These are phyloP conservation scores for Rhododendron kiyosumense DNA, from an alignment of 148 eudicot genomes.

Conservation along the genomic window DNA sequence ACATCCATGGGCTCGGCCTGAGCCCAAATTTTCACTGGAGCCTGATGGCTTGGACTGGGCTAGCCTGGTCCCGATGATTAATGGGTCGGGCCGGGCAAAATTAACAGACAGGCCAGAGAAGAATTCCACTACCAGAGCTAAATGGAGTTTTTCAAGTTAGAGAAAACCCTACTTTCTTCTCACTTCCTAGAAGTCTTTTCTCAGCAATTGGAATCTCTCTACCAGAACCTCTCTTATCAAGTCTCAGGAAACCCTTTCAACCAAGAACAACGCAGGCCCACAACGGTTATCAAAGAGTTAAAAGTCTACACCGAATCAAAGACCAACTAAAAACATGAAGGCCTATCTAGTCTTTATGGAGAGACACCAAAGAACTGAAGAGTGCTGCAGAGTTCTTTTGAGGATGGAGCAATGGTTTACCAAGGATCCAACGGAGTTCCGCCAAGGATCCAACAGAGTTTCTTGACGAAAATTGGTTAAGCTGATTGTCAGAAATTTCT, in stretches of 20 bases:
- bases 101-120: neutral
- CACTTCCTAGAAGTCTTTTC: neutral
- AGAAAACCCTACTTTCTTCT: neutral
- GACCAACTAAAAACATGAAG: neutral
- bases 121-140: neutral
- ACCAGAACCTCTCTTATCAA: neutral
- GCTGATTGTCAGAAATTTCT: neutral
- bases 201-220: neutral
- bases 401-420: neutral
- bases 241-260: neutral
- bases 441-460: neutral
- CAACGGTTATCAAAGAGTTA: neutral
- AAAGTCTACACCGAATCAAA: neutral
- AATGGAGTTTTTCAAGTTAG: neutral
- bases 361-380: neutral
- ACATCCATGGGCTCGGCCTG: neutral
- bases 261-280: neutral
- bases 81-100: neutral
- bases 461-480: neutral
- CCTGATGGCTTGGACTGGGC: neutral
- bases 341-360: neutral
- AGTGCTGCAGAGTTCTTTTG: neutral
- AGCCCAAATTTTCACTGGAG: neutral
- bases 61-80: neutral
- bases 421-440: neutral